Evolutionary conservation across 768 basidiomycete species (phyloP).

Genomic region (Crassisporium funariophilum): DNA sequence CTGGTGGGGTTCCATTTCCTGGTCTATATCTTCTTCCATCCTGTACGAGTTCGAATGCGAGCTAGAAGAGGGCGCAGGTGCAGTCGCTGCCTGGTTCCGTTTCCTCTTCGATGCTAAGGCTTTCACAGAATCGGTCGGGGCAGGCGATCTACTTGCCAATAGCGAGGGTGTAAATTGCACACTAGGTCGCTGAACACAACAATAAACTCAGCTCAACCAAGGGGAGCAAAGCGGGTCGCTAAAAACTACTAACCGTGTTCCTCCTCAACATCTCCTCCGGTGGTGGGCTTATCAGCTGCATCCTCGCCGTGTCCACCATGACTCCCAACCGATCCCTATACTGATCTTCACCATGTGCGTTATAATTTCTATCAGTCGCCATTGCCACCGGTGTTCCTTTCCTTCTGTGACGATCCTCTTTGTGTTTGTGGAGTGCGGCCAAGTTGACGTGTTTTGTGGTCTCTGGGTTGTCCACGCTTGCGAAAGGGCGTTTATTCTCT

Average conservation of each 20-base stretch:
- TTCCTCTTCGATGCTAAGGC: slow-evolving; percentile 39
- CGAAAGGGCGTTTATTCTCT: slow-evolving; percentile 14
- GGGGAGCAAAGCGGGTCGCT: slow-evolving; percentile 7
- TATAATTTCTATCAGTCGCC: background rate
- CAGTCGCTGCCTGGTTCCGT: slow-evolving; percentile 20
- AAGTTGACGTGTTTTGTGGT: background rate
- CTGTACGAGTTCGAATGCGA: background rate
- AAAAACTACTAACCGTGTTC: slow-evolving; percentile 20
- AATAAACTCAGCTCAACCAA: slow-evolving; percentile 9
- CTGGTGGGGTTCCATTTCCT: slow-evolving; percentile 8
- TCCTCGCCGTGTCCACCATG: slow-evolving; percentile 25
- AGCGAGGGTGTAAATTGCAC: slow-evolving; percentile 25
- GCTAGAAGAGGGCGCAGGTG: slow-evolving; percentile 2
- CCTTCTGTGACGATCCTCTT: background rate
- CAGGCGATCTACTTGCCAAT: slow-evolving; percentile 17
- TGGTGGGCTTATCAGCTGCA: slow-evolving; percentile 58
- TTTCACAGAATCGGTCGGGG: slow-evolving; percentile 8
- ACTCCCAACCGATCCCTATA: slow-evolving; percentile 10
- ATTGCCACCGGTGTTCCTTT: background rate
- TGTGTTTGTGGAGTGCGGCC: background rate
- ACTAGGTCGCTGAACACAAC: slow-evolving; percentile 5
- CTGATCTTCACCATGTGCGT: slow-evolving; percentile 2
- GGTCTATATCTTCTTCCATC: background rate
- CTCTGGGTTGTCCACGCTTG: background rate
- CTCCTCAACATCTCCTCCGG: slow-evolving; percentile 56